Conservation (phyloP, 2,329 filamentous ascomycete genomes). For the Massarina eburnea region DNA sequence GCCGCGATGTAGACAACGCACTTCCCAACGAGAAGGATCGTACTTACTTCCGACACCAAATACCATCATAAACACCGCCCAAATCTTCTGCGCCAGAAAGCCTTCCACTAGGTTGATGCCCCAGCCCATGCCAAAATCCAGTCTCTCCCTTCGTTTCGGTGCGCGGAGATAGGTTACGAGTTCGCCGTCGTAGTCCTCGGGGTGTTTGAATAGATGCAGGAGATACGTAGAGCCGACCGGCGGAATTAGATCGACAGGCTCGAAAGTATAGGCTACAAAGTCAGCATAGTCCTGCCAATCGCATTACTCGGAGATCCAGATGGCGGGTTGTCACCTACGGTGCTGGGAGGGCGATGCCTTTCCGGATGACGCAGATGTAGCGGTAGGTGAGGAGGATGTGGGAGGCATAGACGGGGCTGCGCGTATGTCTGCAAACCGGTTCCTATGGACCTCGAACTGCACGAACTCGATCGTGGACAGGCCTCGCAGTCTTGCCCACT, state of each 20-base stretch:
- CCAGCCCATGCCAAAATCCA: constrained; percentile 43
- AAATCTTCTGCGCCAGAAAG: constrained; percentile 40
- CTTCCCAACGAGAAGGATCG: too few species aligned
- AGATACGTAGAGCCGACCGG: constrained; percentile 43
- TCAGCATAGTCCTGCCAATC: too few species aligned
- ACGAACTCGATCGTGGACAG: constrained; percentile 43
- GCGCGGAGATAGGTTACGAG: constrained; percentile 39
- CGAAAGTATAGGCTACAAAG: constrained; percentile 42
- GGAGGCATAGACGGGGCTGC: constrained; percentile 42
- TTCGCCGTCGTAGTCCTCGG: constrained; percentile 44
- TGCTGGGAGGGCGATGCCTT: constrained; percentile 25
- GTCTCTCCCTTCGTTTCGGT: constrained; percentile 34
- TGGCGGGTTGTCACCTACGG: too few species aligned
- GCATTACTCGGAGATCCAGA: too few species aligned
- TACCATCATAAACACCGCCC: constrained; percentile 29
- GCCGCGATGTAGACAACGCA: too few species aligned
- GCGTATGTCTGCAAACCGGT: constrained; percentile 44
- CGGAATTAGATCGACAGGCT: constrained; percentile 41
- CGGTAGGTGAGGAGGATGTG: constrained; percentile 12
- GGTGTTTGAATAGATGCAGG: constrained; percentile 44
- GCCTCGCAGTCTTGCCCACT: constrained; percentile 36
- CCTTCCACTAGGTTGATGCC: constrained; percentile 45
- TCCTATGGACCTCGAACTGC: constrained; percentile 44
- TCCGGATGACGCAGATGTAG: constrained; percentile 11
- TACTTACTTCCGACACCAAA: constrained; percentile 40